Conservation (phyloP, 306 rosid genomes). For the Malus asiatica region DNA sequence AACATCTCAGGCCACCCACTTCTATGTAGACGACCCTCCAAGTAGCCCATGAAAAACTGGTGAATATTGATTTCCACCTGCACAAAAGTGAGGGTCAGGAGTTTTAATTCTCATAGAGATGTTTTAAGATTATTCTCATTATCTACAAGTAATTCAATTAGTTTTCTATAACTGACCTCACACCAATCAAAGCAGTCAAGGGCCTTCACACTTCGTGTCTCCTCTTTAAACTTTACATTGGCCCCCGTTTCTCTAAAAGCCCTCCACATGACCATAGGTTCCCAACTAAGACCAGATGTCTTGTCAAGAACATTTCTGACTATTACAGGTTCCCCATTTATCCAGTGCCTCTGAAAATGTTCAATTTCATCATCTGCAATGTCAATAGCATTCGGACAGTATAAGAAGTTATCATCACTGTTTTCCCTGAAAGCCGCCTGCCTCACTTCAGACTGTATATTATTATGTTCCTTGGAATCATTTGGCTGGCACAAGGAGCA, state of each 20-base stretch:
- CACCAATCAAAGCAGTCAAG: constrained; percentile 44
- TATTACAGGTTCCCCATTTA: constrained; percentile 38
- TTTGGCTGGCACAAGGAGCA: constrained; percentile 31
- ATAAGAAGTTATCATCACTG: constrained; percentile 23
- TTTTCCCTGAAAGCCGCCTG: constrained; percentile 30
- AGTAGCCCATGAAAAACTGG: constrained; percentile 35
- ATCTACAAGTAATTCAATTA: not conserved
- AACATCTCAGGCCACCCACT: constrained; percentile 39
- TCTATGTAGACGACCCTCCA: constrained; percentile 28
- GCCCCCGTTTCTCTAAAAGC: constrained; percentile 40
- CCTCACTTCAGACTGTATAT: constrained; percentile 18
- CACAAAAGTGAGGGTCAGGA: constrained; percentile 4
- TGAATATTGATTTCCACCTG: constrained; percentile 39
- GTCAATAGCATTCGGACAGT: constrained; percentile 27
- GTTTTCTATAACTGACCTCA: constrained; percentile 23
- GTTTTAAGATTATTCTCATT: not conserved
- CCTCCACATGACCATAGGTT: constrained; percentile 51
- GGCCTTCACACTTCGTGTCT: constrained; percentile 30
- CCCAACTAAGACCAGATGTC: constrained; percentile 49
- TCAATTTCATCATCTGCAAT: constrained; percentile 16
- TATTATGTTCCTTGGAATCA: not conserved
- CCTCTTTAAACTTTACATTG: constrained; percentile 39
- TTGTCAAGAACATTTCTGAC: constrained; percentile 43
- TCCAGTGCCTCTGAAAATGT: constrained; percentile 42
- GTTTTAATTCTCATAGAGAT: not conserved